Evolutionary conservation across 1,284 basidiomycete species (phyloP).

Genomic region (Sanghuangporus sanghuang): DNA sequence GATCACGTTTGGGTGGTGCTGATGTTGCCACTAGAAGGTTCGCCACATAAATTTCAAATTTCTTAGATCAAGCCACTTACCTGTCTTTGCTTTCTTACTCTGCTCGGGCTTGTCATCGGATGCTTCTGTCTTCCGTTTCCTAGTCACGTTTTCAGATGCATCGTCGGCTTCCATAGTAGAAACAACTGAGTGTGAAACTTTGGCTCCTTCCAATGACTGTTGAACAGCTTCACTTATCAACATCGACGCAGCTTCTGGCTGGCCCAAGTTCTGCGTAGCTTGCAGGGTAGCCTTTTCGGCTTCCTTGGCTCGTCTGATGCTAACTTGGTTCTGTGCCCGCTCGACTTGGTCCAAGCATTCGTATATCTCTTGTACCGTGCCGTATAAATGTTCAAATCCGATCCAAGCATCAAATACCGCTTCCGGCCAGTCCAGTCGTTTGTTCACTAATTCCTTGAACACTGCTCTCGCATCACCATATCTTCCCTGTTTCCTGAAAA

Average conservation of each 20-base stretch:
- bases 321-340: constrained; percentile 58
- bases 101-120: constrained; percentile 27
- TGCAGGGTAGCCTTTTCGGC: constrained; percentile 51
- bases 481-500: constrained; percentile 48
- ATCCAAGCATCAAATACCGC: constrained; percentile 86
- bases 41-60: background rate
- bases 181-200: background rate
- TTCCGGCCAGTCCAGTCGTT: constrained; percentile 88
- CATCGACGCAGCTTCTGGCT: constrained; percentile 36
- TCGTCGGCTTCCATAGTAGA: constrained; percentile 52
- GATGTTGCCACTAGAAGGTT: constrained; percentile 19
- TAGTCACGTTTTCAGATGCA: constrained; percentile 31
- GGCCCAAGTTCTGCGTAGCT: constrained; percentile 45
- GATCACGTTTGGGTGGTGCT: constrained; percentile 68
- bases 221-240: constrained; percentile 31
- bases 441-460: constrained; percentile 60
- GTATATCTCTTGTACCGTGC: constrained; percentile 66
- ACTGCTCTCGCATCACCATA: constrained; percentile 58
- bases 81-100: constrained; percentile 56
- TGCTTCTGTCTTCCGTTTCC: constrained; percentile 64
- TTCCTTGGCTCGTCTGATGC: constrained; percentile 64
- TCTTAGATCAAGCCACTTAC: constrained; percentile 29
- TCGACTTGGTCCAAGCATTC: constrained; percentile 64
- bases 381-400: constrained; percentile 81
- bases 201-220: constrained; percentile 5